These are phyloP conservation scores for Lathyrus tuberosus DNA, from an alignment of 306 rosid species.

Conservation along the genomic window DNA sequence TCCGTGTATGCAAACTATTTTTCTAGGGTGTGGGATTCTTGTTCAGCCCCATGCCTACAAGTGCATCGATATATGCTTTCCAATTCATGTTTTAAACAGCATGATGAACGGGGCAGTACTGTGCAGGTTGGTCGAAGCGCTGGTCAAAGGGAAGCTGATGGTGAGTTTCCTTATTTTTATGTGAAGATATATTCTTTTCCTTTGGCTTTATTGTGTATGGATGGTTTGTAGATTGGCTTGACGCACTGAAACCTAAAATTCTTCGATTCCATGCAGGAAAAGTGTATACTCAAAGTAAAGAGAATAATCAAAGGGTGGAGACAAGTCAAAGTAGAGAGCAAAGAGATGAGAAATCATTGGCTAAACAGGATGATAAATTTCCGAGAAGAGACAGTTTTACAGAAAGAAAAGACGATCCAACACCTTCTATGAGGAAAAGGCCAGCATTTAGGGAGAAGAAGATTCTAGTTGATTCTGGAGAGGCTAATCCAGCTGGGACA, in stretches of 20 bases:
- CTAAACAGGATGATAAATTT: slow-evolving; percentile 43
- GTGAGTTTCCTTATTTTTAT: slow-evolving; percentile 54
- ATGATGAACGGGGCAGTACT: slow-evolving; percentile 56
- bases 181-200: background rate
- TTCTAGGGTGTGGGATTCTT: slow-evolving; percentile 59
- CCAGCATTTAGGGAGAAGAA: slow-evolving; percentile 92
- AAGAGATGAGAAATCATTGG: slow-evolving; percentile 58
- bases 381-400: slow-evolving; percentile 59
- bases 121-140: slow-evolving; percentile 57
- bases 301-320: slow-evolving; percentile 49
- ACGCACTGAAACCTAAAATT: background rate
- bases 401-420: slow-evolving; percentile 56
- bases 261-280: slow-evolving; percentile 34
- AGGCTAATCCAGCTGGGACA: slow-evolving; percentile 45
- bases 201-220: slow-evolving; percentile 22
- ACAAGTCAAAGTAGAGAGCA: slow-evolving; percentile 46
- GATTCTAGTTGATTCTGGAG: slow-evolving; percentile 50
- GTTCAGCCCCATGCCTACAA: slow-evolving; percentile 57
- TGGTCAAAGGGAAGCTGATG: slow-evolving; percentile 59
- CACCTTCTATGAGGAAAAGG: slow-evolving; percentile 62
- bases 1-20: slow-evolving; percentile 49
- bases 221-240: slow-evolving; percentile 33
- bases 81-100: slow-evolving; percentile 81
- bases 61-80: slow-evolving; percentile 65
- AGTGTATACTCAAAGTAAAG: slow-evolving; percentile 47